These are phyloP conservation scores for Ceratocystis ficicola DNA, from an alignment of 2,329 filamentous ascomycete genomes.

Conservation along the genomic window DNA sequence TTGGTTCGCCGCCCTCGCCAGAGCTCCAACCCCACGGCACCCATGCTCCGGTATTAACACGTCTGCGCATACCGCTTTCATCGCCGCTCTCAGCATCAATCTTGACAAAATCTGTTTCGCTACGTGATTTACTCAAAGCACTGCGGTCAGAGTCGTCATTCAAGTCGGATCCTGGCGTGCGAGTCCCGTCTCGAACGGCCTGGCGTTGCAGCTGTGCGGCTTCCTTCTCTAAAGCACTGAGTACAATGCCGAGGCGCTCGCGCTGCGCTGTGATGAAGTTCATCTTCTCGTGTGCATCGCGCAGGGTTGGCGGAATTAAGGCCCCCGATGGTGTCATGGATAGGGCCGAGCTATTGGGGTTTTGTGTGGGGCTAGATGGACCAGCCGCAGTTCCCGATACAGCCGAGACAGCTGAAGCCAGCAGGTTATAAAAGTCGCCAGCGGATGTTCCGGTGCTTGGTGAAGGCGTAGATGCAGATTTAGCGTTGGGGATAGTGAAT, in stretches of 20 bases:
- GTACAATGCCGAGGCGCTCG: slow-evolving; percentile 60
- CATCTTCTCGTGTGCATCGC: slow-evolving; percentile 52
- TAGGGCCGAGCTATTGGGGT: slow-evolving; percentile 9
- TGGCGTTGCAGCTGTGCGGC: slow-evolving; percentile 47
- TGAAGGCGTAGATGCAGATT: neutral
- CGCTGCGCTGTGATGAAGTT: slow-evolving; percentile 67
- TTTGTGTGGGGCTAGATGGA: slow-evolving; percentile 28
- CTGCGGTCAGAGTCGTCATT: slow-evolving; percentile 31
- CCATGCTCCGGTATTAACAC: slow-evolving; percentile 32
- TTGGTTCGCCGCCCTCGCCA: slow-evolving; percentile 25
- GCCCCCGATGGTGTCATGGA: slow-evolving; percentile 28
- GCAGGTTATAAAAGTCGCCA: slow-evolving; percentile 62
- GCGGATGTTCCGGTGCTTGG: slow-evolving; percentile 33
- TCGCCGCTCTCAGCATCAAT: slow-evolving; percentile 62
- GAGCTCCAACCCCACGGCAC: slow-evolving; percentile 38
- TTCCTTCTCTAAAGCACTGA: slow-evolving; percentile 69
- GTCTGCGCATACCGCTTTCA: slow-evolving; percentile 38
- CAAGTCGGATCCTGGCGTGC: slow-evolving; percentile 12
- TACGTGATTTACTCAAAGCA: slow-evolving; percentile 65
- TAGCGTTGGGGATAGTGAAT: slow-evolving; percentile 58
- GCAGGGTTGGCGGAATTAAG: slow-evolving; percentile 59
- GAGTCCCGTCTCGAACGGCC: slow-evolving; percentile 23
- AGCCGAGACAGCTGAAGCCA: slow-evolving; percentile 61
- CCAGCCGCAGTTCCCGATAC: slow-evolving; percentile 36
- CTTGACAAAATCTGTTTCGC: slow-evolving; percentile 81